A percentile compares a stretch with the other conserved stretches of the same genome.
Evolutionary conservation across 768 basidiomycete species (phyloP).

Genomic region (Termitomyces sp.): DNA sequence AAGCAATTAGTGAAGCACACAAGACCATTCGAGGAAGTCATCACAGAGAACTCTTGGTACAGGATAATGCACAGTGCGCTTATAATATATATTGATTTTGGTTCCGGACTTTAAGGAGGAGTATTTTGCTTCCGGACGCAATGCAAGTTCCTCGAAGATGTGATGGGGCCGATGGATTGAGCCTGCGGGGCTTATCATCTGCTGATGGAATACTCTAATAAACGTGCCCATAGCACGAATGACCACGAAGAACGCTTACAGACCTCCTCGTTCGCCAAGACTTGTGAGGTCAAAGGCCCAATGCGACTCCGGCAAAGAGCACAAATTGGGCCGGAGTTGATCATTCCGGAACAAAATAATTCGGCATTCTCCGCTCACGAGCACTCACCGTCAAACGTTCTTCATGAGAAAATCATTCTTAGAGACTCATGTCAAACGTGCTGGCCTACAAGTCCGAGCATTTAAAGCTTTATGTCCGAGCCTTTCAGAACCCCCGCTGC

Average conservation of each 20-base stretch:
- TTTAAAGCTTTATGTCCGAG: too few relatives aligned
- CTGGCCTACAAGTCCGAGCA: neutral
- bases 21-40: slow-evolving; percentile 54
- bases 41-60: slow-evolving; percentile 13
- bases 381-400: neutral
- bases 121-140: slow-evolving; percentile 11
- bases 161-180: slow-evolving; percentile 2
- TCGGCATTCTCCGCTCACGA: neutral
- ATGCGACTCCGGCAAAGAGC: neutral
- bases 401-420: neutral
- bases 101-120: slow-evolving; percentile 9
- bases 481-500: neutral
- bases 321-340: neutral
- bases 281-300: neutral
- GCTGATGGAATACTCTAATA: neutral
- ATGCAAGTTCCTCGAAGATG: slow-evolving; percentile 9
- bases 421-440: neutral
- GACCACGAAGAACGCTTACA: neutral
- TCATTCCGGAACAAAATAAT: neutral
- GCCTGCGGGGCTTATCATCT: neutral
- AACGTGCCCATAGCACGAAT: neutral
- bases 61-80: neutral
- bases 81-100: slow-evolving; percentile 1
- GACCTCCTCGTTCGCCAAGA: neutral
- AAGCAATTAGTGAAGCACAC: slow-evolving; percentile 87